Base-by-base conservation (phyloP, 2,329 filamentous ascomycete genomes). In the Claviceps pusilla region DNA sequence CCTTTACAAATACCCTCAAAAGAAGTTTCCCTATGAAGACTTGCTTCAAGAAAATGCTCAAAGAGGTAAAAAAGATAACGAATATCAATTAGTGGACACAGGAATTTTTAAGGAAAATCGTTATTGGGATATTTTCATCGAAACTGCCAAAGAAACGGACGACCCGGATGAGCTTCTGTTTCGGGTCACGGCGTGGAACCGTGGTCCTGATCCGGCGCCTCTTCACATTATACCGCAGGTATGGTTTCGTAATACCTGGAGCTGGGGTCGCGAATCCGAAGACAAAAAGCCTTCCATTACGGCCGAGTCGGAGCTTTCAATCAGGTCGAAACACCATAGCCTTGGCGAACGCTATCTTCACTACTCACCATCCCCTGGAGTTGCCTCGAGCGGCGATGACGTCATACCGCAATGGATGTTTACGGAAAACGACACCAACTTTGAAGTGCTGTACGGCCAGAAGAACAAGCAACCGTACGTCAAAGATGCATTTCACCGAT, bases 181-280 rank as follows among this genome's bases (percentile, higher is more conserved):
- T 73, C 87, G 93, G 63, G 86, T 97, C 48, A 96, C 91, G 11
- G 91, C 90, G 48, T 97, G 93, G 85, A 97, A 97, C 66, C 82
- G 93, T 62, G 91, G 93, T 16, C 87, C 89, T 7, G 88, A 96
- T 53, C 82, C 88, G 14, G 91, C 93, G 14, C 90, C 89, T 28
- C 74, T 97, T 54, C 93, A 97, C 69, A 95, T 97, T 63, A 75
- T 96, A 47, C 91, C 91, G 9, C 93, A 97, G 57, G 82, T 95
- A 52, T 96, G 90, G 89, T 97, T 96, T 74, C 83, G 91, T 59
- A 97, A 97, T 68, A 96, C 90, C 3, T 97, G 93, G 93, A 81
- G 86, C 43, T 97, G 91, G 91, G 91, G 90, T 28, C 80, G 86
- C 58, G 87, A 95, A 64, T 68, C 81, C 11, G 73, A 76, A 35